Base-by-base conservation (phyloP, 768 basidiomycete genomes). In the Russula olivacea region DNA sequence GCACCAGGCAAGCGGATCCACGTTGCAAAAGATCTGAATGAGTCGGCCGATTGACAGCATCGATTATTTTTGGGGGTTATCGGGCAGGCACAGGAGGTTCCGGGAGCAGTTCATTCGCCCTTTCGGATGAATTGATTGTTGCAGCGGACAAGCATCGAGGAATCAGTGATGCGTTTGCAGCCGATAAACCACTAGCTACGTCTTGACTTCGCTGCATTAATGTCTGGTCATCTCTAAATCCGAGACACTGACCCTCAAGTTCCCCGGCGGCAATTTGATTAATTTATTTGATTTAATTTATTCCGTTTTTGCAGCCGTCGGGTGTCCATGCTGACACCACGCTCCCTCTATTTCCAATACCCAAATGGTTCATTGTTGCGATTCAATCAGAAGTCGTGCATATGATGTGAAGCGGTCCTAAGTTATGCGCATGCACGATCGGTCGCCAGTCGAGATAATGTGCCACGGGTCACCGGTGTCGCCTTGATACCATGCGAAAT, bases 351-450 rank as follows among this genome's bases (percentile, higher is more conserved):
- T 81, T 79, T 74, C 81, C 45, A 73, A 76, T 12, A 78, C 77
- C 55, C 52, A 65, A 80, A 79, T n/a, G 6, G 54, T 84, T 85
- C 69, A 81, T 82, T 68, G 71, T 57, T 79, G 79, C 69, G 76
- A 78, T 7, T 86, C 7, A 86, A 83, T 69, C 83, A 73, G 74
- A 59, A 75, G 81, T 76, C 49, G 79, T 93, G 61, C 89, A 87
- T 69, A 81, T 90, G 69, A 81, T 91, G 19, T 80, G 79, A 25
- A 88, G 92, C 71, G 91, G 92, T 72, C 91, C 91, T 21, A 80
- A 92, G 84, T n/a, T n/a, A n/a, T n/a, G n/a, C 90, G 21, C 79
- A 80, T 93, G 84, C 91, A 23, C 79, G 77, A 51, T 76, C 81
- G 58, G 58, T 77, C 87, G 43, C 88, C 88, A 34, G 78, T 80